Conservation (phyloP, 306 rosid genomes). For the Dryas drummondii region DNA sequence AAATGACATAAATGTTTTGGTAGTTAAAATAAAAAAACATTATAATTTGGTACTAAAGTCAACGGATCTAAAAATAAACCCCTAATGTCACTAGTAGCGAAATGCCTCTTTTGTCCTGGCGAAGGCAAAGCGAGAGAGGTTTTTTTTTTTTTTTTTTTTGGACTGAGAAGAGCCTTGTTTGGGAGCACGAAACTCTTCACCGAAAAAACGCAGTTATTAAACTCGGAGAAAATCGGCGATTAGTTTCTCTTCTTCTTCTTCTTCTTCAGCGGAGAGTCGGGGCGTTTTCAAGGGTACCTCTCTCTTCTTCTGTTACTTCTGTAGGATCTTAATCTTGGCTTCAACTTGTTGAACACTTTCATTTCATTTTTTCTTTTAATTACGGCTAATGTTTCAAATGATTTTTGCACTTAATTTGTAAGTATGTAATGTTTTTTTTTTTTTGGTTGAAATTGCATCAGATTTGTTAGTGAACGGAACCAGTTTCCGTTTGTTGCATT, state of each 20-base stretch:
- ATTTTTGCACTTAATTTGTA: neutral
- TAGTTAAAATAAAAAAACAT: too few relatives aligned
- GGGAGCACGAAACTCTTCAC: slow-evolving; percentile 2
- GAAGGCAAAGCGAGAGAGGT: neutral
- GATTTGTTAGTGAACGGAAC: neutral
- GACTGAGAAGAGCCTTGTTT: neutral
- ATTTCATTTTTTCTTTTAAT: neutral
- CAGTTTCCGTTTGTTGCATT: neutral
- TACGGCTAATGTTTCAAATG: neutral
- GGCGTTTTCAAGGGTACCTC: neutral
- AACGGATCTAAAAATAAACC: too few relatives aligned
- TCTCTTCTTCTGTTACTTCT: neutral
- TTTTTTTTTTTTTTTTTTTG: neutral
- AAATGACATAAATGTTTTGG: too few relatives aligned
- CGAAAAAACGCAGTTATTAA: slow-evolving; percentile 6
- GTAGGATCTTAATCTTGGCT: neutral
- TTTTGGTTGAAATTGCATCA: neutral
- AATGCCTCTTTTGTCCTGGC: neutral
- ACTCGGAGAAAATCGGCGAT: neutral
- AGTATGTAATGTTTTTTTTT: too few relatives aligned
- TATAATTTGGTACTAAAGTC: too few relatives aligned
- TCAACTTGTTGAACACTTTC: neutral
- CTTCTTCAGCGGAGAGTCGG: neutral
- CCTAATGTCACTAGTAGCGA: neutral
- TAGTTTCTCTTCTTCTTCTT: too few relatives aligned